Conservation (phyloP, 257 asterid genomes). For the Solanum commersonii region DNA sequence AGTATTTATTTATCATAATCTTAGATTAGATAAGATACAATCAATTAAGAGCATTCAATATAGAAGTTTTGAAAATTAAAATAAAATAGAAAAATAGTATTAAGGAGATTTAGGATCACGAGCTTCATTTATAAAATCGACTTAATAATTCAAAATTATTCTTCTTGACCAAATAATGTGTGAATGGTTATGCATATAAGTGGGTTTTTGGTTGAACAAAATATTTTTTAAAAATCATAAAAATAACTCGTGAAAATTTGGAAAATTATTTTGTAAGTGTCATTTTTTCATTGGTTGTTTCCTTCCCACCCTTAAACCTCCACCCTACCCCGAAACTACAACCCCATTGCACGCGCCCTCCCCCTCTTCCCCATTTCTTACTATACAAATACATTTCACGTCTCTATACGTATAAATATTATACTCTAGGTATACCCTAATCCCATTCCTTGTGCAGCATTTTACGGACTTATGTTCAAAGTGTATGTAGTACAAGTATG, state of each 20-base stretch:
- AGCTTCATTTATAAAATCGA: background rate
- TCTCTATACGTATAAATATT: background rate
- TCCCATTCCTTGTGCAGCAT: background rate
- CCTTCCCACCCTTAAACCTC: background rate
- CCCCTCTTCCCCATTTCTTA: background rate
- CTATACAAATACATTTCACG: background rate
- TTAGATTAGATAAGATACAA: background rate
- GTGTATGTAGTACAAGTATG: background rate
- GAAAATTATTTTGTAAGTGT: background rate
- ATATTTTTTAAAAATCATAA: background rate
- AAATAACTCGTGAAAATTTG: background rate
- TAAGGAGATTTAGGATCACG: background rate
- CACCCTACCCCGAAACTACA: background rate
- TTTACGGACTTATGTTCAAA: background rate
- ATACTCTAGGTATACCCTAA: background rate
- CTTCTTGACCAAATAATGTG: background rate
- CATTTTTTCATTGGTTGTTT: background rate
- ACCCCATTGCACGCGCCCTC: background rate
- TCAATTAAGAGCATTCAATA: background rate
- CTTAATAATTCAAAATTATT: background rate
- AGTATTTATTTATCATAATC: background rate
- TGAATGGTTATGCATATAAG: background rate
- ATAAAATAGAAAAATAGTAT: background rate
- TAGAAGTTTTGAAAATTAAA: background rate
- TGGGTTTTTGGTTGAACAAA: background rate